phyloP scores from a whole-genome alignment of 2,329 filamentous ascomycete genomes.

The Ceratocystis cacaofunesta region DNA sequence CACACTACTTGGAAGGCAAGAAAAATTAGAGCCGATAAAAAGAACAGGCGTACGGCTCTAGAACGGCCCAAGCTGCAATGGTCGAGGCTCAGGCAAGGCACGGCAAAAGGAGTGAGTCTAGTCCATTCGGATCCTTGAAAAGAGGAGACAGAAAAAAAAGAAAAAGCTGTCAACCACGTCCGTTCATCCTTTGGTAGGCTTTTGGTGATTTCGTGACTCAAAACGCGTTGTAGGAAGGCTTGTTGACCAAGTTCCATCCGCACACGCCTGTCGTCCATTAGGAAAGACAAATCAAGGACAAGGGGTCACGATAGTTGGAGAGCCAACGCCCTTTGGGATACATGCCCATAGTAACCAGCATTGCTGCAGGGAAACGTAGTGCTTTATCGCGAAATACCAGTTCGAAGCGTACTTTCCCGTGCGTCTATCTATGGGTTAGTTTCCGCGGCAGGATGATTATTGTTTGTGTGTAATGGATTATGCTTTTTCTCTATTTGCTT shows the following conservation, averaged over 20 bases:
- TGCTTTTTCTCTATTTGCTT: background rate
- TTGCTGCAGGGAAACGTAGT: background rate
- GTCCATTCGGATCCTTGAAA: background rate
- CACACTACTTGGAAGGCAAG: background rate
- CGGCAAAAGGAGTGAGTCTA: constrained; percentile 4
- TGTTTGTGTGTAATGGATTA: background rate
- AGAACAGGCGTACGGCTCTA: background rate
- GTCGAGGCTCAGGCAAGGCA: constrained; percentile 1
- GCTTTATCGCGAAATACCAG: background rate
- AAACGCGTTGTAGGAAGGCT: background rate
- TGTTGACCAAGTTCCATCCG: background rate
- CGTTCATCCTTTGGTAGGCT: background rate
- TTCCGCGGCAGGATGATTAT: background rate
- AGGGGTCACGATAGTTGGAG: constrained; percentile 1
- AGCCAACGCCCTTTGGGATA: background rate
- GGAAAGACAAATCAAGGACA: background rate
- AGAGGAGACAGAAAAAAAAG: background rate
- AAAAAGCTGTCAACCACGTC: background rate
- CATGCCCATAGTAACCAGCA: background rate
- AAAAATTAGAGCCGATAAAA: constrained; percentile 5
- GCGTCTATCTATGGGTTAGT: background rate
- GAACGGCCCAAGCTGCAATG: constrained; percentile 4
- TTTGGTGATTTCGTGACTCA: background rate
- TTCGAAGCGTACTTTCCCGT: background rate
- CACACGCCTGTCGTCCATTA: background rate